These are phyloP conservation scores for Cyclotella atomus DNA, from an alignment of 108 stramenopile species.

Conservation along the genomic window DNA sequence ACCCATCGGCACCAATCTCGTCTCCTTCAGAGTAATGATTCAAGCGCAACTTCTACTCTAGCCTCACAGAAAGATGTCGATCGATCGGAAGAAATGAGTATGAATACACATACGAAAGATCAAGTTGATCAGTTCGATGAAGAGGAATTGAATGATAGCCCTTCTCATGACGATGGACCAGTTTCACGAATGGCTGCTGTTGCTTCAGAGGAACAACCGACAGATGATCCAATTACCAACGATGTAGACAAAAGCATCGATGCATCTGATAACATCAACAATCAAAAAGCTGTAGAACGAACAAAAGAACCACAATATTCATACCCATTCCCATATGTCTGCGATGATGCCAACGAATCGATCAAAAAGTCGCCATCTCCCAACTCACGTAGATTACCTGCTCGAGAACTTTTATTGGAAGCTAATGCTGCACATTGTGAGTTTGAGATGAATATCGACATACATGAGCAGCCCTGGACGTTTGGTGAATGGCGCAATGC, in stretches of 20 bases:
- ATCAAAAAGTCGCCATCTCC: conserved; percentile 53
- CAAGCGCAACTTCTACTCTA: background rate
- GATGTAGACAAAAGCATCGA: too few relatives aligned
- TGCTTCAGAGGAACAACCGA: background rate
- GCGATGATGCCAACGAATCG: conserved; percentile 64
- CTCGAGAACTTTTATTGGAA: conserved; percentile 63
- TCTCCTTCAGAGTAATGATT: background rate
- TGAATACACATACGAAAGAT: background rate
- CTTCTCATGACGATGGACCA: background rate
- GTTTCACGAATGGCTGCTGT: conserved; percentile 1
- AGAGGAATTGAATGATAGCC: background rate
- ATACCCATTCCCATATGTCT: conserved; percentile 70
- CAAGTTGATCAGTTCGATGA: background rate
- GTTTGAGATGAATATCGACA: conserved; percentile 78
- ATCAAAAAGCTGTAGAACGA: background rate
- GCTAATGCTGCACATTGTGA: conserved; percentile 75
- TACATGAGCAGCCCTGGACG: conserved; percentile 70
- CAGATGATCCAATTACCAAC: background rate
- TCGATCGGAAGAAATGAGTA: too few relatives aligned
- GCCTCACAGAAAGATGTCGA: too few relatives aligned
- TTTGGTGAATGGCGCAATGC: conserved; percentile 69
- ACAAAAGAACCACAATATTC: conserved; percentile 14
- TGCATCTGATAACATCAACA: too few relatives aligned
- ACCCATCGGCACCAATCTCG: background rate
- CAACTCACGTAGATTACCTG: conserved; percentile 53